Base-by-base conservation (phyloP, 2,329 filamentous ascomycete genomes). In the Calcarisporium arbuscula region DNA sequence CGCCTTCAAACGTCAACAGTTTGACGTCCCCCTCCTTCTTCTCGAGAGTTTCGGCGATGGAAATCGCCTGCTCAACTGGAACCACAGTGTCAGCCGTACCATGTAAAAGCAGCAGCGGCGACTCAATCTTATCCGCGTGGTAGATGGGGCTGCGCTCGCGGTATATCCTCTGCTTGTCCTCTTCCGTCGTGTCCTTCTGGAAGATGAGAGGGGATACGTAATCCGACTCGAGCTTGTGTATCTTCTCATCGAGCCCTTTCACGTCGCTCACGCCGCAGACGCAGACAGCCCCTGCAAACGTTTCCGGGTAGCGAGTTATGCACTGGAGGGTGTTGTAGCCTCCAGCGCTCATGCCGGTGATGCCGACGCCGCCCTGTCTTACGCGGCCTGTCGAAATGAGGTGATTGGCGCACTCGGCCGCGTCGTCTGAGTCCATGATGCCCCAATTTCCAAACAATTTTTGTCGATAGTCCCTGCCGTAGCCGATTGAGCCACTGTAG, bases 1-100 rank as follows among this genome's bases (percentile, higher is more conserved):
- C 70, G 3, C 64, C 67, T 4, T 62, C 53, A 20, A 67, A 64
- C 19, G 70, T 56, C 12, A 73, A 56, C 4, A 74, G 49, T 36
- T 62, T 58, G 5, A 73, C 68, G 18, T 68, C 54, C 2, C 61
- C 58, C 0, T 64, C 67, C 3, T 53, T 57, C 8, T 50, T 44
- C 33, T 51, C 51, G 16, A 75, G 57, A n/a, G 61, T 60, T 26
- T 54, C 51, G 8, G 68, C 64, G 51, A 81, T 72, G 34, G 69
- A 61, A 20, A 62, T 54, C 4, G 71, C 70, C 48, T 82, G 77
- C 12, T 64, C 60, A n/a, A 72, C 50, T 0, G 75, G 76, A 12
- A 80, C 77, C 2, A 80, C 65, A 26, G 65, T 67, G 44, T 81
- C 77, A 5, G 56, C 56, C 3, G 61, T 62, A 0, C 76, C 77